These are phyloP conservation scores for Plasmodium sp. DNA, from an alignment of 169 alveolate species.

Conservation along the genomic window DNA sequence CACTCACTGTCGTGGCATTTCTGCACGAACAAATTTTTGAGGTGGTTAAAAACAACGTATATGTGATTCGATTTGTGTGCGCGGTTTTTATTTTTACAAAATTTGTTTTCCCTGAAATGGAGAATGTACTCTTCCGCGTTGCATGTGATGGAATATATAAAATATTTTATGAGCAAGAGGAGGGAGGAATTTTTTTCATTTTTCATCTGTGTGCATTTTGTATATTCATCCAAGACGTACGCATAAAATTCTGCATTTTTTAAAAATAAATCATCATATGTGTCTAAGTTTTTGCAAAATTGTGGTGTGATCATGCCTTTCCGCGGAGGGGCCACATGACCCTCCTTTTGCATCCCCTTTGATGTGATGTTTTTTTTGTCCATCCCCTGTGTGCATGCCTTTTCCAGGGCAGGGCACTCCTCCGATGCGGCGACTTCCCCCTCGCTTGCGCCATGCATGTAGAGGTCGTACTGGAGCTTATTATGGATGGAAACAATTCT, in stretches of 20 bases:
- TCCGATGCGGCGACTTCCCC: neutral
- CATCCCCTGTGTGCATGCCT: neutral
- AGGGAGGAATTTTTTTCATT: neutral
- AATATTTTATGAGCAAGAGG: slow-evolving; percentile 29
- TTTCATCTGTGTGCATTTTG: neutral
- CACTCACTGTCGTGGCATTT: slow-evolving; percentile 71
- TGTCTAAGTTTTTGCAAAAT: neutral
- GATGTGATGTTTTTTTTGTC: neutral
- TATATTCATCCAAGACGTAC: slow-evolving; percentile 47
- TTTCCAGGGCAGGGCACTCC: neutral
- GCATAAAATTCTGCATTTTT: slow-evolving; percentile 17
- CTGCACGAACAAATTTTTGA: slow-evolving; percentile 50
- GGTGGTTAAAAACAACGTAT: slow-evolving; percentile 52
- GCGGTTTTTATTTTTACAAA: slow-evolving; percentile 51
- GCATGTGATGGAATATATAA: slow-evolving; percentile 28
- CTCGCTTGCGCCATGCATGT: neutral
- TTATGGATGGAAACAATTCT: slow-evolving; percentile 47
- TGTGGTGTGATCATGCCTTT: neutral
- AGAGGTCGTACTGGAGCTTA: slow-evolving; percentile 1
- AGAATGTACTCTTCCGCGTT: slow-evolving; percentile 46
- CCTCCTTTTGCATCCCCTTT: neutral
- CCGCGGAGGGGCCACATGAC: neutral
- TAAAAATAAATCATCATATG: slow-evolving; percentile 31
- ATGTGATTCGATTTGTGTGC: slow-evolving; percentile 75
- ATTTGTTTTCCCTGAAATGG: slow-evolving; percentile 68